Evolutionary conservation across 345 rosid species (phyloP).

Genomic region (Arabis hirsuta): DNA sequence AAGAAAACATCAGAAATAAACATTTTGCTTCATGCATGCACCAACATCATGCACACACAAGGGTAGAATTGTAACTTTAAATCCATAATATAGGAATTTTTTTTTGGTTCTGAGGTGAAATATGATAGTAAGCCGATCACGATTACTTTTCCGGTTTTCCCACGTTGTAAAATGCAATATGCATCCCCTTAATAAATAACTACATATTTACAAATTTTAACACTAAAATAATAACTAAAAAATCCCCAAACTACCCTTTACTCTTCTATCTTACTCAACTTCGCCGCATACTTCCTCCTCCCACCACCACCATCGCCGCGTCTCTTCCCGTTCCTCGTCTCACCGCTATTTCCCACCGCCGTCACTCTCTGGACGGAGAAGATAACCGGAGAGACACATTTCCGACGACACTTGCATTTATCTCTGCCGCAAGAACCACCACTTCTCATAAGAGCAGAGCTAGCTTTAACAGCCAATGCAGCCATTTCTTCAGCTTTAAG

Average conservation of each 20-base stretch:
- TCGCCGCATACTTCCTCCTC: slow-evolving; percentile 54
- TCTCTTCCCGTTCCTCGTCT: slow-evolving; percentile 23
- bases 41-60: too few relatives aligned
- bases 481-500: slow-evolving; percentile 90
- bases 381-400: slow-evolving; percentile 43
- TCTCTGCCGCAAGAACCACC: slow-evolving; percentile 43
- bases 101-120: neutral
- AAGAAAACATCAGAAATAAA: too few relatives aligned
- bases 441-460: slow-evolving; percentile 62
- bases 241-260: slow-evolving; percentile 46
- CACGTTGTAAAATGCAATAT: slow-evolving; percentile 27
- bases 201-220: slow-evolving; percentile 42
- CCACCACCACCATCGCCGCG: slow-evolving; percentile 44
- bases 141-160: slow-evolving; percentile 21
- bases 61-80: neutral
- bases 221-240: slow-evolving; percentile 23
- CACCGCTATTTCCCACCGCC: slow-evolving; percentile 18
- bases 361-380: slow-evolving; percentile 40
- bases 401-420: slow-evolving; percentile 56
- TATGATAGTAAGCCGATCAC: slow-evolving; percentile 13
- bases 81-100: too few relatives aligned
- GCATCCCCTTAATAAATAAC: slow-evolving; percentile 26
- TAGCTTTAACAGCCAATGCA: slow-evolving; percentile 98
- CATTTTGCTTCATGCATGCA: too few relatives aligned
- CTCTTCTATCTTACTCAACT: slow-evolving; percentile 76